These are phyloP conservation scores for Claviceps sp. DNA, from an alignment of 2,329 filamentous ascomycete species.

Conservation along the genomic window DNA sequence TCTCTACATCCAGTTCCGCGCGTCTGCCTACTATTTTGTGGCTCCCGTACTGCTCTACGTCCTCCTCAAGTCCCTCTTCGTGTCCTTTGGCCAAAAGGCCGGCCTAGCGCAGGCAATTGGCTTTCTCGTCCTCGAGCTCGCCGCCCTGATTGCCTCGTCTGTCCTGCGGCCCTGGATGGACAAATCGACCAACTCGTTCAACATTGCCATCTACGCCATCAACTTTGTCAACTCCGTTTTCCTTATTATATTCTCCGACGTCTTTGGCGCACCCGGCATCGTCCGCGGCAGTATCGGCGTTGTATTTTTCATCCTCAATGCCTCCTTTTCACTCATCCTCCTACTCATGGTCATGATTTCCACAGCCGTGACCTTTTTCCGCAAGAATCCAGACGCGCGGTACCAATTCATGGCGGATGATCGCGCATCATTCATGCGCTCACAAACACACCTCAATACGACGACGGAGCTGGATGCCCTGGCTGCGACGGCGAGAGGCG, in stretches of 20 bases:
- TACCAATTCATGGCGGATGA: conserved; percentile 95
- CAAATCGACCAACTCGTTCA: conserved; percentile 92
- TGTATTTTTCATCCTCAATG: conserved; percentile 77
- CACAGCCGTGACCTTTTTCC: conserved; percentile 54
- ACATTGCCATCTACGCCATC: conserved; percentile 76
- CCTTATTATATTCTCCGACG: conserved; percentile 70
- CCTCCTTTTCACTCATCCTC: conserved; percentile 66
- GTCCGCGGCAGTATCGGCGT: conserved; percentile 81
- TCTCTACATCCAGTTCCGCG: conserved; percentile 90
- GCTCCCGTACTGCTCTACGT: conserved; percentile 65
- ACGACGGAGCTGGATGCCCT: conserved; percentile 82
- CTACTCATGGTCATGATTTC: conserved; percentile 61
- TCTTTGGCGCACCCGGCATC: conserved; percentile 70
- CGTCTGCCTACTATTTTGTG: conserved; percentile 90
- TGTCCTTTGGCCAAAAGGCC: conserved; percentile 61
- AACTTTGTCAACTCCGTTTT: conserved; percentile 87
- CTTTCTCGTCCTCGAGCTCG: conserved; percentile 71
- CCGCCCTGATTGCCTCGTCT: conserved; percentile 59
- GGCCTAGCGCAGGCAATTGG: conserved; percentile 66
- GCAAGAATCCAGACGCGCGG: conserved; percentile 83
- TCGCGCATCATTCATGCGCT: conserved; percentile 93
- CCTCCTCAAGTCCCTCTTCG: conserved; percentile 76
- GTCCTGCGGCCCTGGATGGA: conserved; percentile 95
- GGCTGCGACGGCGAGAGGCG: conserved; percentile 78
- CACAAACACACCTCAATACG: conserved; percentile 59